Evolutionary conservation across 305 asterid species (phyloP).

Genomic region (Fraxinus xanthoxyloides): DNA sequence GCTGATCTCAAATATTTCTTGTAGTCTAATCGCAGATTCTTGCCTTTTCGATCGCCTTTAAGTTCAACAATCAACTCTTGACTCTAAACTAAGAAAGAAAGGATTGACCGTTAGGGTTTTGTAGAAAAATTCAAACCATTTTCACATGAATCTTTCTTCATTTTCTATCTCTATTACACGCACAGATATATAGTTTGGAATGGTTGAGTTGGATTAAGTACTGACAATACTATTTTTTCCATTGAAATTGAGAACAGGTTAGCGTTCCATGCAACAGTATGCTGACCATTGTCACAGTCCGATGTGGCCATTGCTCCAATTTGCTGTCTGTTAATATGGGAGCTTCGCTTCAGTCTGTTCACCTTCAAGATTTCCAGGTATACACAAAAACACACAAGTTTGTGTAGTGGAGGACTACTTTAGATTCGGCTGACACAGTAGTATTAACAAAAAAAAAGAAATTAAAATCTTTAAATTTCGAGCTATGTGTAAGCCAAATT

Average conservation of each 20-base stretch:
- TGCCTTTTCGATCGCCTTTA: background rate
- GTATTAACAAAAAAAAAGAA: too few species aligned
- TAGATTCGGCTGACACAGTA: background rate
- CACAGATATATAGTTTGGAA: too few species aligned
- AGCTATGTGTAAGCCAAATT: background rate
- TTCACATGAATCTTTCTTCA: background rate
- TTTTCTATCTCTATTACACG: background rate
- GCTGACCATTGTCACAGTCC: constrained; percentile 66
- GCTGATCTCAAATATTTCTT: background rate
- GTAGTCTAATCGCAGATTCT: background rate
- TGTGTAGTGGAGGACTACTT: background rate
- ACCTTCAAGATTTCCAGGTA: constrained; percentile 65
- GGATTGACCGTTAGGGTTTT: background rate
- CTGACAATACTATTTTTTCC: background rate
- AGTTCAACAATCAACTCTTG: too few species aligned
- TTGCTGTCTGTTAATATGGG: constrained; percentile 74
- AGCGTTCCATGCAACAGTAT: constrained; percentile 72
- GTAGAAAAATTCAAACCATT: background rate
- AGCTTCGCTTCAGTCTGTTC: constrained; percentile 60
- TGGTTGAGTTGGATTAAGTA: background rate
- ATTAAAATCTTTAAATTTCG: too few species aligned
- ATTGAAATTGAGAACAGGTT: constrained; percentile 61
- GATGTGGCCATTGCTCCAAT: constrained; percentile 86
- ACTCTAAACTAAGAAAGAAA: background rate
- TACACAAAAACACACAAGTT: background rate